Base-by-base conservation (phyloP, 352 stramenopile genomes). In the Phytophthora crassamura region DNA sequence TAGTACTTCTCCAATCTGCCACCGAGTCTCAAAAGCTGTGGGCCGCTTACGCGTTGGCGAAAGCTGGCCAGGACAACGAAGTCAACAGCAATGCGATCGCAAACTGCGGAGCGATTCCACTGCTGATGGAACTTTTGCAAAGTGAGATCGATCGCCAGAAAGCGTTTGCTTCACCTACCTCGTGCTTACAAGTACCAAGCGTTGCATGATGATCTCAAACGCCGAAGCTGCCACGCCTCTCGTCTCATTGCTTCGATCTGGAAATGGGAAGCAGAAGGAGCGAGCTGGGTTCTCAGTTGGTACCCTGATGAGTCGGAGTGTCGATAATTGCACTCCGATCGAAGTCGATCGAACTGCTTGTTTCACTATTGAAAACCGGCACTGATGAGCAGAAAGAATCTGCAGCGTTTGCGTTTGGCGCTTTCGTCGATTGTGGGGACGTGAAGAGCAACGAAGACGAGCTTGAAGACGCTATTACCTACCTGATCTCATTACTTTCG, bases 311-410 rank as follows among this genome's bases (percentile, higher is more conserved):
- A 36, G 22, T 12, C 45, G 45, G 2, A 51, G 45, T 51, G 22
- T 51, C 4, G 45, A 51, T 6, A 51, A 51, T 6, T 51, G 45
- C 28, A 51, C 45, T 14, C 15, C 45, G 45, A 51, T 51, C 7
- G 20, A 20, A 22, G 20, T 51, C 10, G 22, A 51, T 51, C 12
- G 25, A 51, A 7, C n/a, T n/a, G n/a, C n/a, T n/a, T n/a, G n/a
- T n/a, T n/a, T n/a, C n/a, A n/a, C n/a, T n/a, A n/a, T n/a, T n/a
- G n/a, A n/a, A n/a, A n/a, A n/a, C n/a, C n/a, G n/a, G n/a, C n/a
- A n/a, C n/a, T n/a, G n/a, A n/a, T n/a, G n/a, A n/a, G n/a, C n/a
- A n/a, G n/a, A n/a, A n/a, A n/a, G n/a, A n/a, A n/a, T n/a, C n/a
- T n/a, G n/a, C n/a, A n/a, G n/a, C 45, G 8, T 51, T 51, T 50